Evolutionary conservation across 352 stramenopile species (phyloP), one percentile per base, ranked within the genome.

Genomic region (Pythium plurisporium): DNA sequence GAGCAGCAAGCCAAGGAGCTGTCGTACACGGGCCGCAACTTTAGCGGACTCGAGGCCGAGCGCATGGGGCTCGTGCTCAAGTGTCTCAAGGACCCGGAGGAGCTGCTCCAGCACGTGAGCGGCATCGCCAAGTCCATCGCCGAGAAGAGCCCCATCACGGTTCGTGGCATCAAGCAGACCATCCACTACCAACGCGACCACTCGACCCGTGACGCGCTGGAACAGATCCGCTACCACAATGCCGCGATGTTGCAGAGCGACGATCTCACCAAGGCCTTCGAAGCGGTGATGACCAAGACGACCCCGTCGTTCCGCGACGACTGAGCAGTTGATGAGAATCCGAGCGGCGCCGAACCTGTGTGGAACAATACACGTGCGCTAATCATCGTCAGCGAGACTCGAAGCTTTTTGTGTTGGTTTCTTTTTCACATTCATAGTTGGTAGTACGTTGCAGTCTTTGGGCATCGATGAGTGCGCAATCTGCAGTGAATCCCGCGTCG

Each of bases 131-230:
- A 63, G 27, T 48, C 55, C 22, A 95, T 96, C 61, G 80, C 86
- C 14, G 64, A 73, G 47, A 96, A 96, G 69, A 95, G 83, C 45
- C 87, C 87, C 8, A 59, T 96, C 15, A 95, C 86, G 7, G 72
- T 95, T 55, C 82, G 87, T 23, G 87, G 87, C 33, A 88, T 96
- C 47, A 96, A 96, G 63, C 67, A 94, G 62, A 89, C 82, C 23
- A 89, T 95, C 37, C 72, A 94, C 46, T 95, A 92, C 71, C 78
- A 86, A 62, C 78, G 87, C 15, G 86, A 96, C 57, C 87, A 95
- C 73, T 81, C 79, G 59, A 95, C 85, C 4, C 36, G 55, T 22
- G 83, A 96, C 48, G 68, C 83, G 30, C 72, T 96, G 15, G 36
- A 79, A 56, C 86, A 96, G 63, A 61, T 96, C 25, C 76, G 81